Evolutionary conservation across 805 yeast species (phyloP).

Genomic region (Pichia exigua): DNA sequence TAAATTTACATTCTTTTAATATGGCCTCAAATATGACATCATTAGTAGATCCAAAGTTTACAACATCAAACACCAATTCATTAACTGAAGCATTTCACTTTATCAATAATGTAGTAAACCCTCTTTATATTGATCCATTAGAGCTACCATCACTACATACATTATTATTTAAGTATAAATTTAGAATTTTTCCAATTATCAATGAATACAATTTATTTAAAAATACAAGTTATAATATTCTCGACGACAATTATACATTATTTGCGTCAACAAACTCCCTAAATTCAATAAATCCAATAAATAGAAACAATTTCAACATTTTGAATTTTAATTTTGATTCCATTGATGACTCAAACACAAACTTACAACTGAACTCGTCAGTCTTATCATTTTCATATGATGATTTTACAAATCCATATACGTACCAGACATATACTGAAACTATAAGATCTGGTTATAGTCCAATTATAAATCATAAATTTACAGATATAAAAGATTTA

Average conservation of each 20-base stretch:
- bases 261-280: conserved; percentile 1
- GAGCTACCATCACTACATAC: conserved; percentile 8
- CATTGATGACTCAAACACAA: background rate
- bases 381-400: conserved; percentile 30
- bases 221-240: conserved; percentile 27
- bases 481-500: conserved; percentile 22
- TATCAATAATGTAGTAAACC: conserved; percentile 3
- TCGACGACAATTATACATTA: conserved; percentile 1
- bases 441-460: conserved; percentile 53
- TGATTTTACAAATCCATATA: conserved; percentile 29
- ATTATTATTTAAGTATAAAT: conserved; percentile 29
- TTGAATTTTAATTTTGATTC: background rate
- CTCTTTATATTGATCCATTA: background rate
- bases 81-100: conserved; percentile 2
- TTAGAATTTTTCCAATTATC: conserved; percentile 32
- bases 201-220: conserved; percentile 21
- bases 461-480: conserved; percentile 48
- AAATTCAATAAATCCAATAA: background rate
- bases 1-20: conserved; percentile 27
- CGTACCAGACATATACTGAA: conserved; percentile 29
- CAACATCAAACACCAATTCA: conserved; percentile 8
- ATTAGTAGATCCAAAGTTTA: background rate
- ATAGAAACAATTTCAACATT: background rate
- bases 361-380: background rate
- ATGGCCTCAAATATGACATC: conserved; percentile 1